Percentiles rank a stretch among this genome's conserved stretches.
Evolutionary conservation across 768 basidiomycete species (phyloP).

Genomic region (Gymnopilus junonius): DNA sequence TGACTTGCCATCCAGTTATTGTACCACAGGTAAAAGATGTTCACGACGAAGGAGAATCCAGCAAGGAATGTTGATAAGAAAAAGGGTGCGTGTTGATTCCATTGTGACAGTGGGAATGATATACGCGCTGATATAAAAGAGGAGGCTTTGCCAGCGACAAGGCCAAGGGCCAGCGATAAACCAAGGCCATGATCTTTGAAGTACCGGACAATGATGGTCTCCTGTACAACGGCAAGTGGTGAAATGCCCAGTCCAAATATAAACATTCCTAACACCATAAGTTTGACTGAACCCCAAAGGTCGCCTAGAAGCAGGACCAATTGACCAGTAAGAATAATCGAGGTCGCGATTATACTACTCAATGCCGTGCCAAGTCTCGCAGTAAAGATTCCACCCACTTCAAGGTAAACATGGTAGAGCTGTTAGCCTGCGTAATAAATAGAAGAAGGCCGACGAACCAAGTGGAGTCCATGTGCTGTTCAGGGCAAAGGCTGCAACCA

Average conservation of each 20-base stretch:
- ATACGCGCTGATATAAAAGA: constrained; percentile 13
- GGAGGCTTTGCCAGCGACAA: constrained; percentile 11
- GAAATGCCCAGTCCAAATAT: constrained; percentile 16
- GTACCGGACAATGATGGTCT: constrained; percentile 15
- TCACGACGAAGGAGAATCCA: constrained; percentile 15
- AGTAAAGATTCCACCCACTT: constrained; percentile 14
- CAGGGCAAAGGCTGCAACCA: constrained; percentile 14
- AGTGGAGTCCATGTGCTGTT: constrained; percentile 18
- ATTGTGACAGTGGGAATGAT: constrained; percentile 14
- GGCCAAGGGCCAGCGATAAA: constrained; percentile 15
- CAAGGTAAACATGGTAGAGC: neutral
- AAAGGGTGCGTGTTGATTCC: constrained; percentile 16
- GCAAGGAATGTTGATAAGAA: constrained; percentile 11
- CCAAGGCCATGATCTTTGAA: constrained; percentile 17
- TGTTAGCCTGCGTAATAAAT: neutral
- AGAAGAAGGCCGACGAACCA: constrained; percentile 1
- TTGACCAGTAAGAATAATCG: constrained; percentile 13
- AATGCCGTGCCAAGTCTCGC: constrained; percentile 14
- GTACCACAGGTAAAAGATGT: constrained; percentile 15
- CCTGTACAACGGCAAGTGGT: constrained; percentile 17
- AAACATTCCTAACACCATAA: constrained; percentile 16
- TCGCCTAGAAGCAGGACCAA: constrained; percentile 11
- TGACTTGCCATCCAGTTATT: constrained; percentile 12
- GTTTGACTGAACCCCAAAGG: constrained; percentile 13
- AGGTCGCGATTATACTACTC: constrained; percentile 16